Evolutionary conservation across 1,284 basidiomycete genomes (phyloP).

Genomic region (Serendipita sp.): DNA sequence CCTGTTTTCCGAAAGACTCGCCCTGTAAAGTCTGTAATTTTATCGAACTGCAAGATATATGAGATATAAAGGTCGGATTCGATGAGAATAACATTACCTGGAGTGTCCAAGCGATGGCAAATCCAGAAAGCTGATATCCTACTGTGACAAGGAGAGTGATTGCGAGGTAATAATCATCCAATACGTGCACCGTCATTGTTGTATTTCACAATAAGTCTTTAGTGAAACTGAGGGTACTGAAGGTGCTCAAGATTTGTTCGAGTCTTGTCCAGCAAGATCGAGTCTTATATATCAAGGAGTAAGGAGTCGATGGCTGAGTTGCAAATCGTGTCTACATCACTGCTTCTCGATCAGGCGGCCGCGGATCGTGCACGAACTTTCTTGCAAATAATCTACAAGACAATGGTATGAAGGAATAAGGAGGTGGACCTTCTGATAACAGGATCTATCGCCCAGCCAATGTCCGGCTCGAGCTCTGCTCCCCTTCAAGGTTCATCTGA

Average conservation of each 20-base stretch:
- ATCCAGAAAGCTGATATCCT: slow-evolving; percentile 51
- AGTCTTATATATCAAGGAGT: neutral
- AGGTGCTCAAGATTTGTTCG: slow-evolving; percentile 11
- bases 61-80: neutral
- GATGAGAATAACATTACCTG: slow-evolving; percentile 21
- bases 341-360: neutral
- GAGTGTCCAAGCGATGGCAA: slow-evolving; percentile 53
- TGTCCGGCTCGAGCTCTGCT: neutral
- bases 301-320: neutral
- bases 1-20: slow-evolving; percentile 18
- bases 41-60: slow-evolving; percentile 39
- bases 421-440: too few species aligned
- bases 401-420: neutral
- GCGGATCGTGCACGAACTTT: neutral
- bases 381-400: neutral
- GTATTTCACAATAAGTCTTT: too few species aligned
- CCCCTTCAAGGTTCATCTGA: neutral
- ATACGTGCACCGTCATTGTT: slow-evolving; percentile 27
- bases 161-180: slow-evolving; percentile 53
- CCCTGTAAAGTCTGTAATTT: slow-evolving; percentile 58
- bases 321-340: neutral
- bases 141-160: slow-evolving; percentile 53
- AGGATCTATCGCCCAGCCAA: neutral
- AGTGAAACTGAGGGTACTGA: neutral
- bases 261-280: slow-evolving; percentile 12